These are phyloP conservation scores for Funneliformis geosporum DNA, from an alignment of 192 early-diverging fungal genomes.

Conservation along the genomic window DNA sequence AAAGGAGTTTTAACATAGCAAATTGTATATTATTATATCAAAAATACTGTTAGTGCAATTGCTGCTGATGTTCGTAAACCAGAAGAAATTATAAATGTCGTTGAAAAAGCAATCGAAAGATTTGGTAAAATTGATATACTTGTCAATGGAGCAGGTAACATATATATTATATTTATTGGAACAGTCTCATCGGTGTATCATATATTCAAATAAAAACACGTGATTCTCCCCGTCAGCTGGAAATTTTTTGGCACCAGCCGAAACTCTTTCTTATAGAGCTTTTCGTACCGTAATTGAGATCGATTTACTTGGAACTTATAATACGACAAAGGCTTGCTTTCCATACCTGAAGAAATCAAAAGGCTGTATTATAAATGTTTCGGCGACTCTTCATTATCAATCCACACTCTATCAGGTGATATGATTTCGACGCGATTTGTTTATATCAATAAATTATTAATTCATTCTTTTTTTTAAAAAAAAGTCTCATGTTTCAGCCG, in stretches of 20 bases:
- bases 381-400: constrained; percentile 68
- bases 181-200: too few relatives aligned
- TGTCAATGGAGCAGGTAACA: constrained; percentile 40
- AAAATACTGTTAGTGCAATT: constrained; percentile 38
- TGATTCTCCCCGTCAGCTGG: constrained; percentile 49
- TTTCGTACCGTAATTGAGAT: constrained; percentile 71
- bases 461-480: constrained; percentile 34
- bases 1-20: too few relatives aligned
- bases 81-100: constrained; percentile 58
- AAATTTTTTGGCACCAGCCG: constrained; percentile 71
- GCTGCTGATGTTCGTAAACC: constrained; percentile 67
- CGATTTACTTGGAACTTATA: constrained; percentile 74
- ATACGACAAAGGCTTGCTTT: constrained; percentile 70
- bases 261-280: constrained; percentile 66
- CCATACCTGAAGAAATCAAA: constrained; percentile 66
- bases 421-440: background rate
- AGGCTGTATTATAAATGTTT: constrained; percentile 69
- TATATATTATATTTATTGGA: background rate
- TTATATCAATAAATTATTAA: background rate
- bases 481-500: constrained; percentile 54
- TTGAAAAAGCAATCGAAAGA: constrained; percentile 58
- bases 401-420: constrained; percentile 38
- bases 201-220: background rate
- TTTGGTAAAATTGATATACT: constrained; percentile 72
- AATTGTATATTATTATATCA: background rate